Evolutionary conservation across 1,139 yeast genomes (phyloP).

Genomic region (Meyerozyma smithsonii): DNA sequence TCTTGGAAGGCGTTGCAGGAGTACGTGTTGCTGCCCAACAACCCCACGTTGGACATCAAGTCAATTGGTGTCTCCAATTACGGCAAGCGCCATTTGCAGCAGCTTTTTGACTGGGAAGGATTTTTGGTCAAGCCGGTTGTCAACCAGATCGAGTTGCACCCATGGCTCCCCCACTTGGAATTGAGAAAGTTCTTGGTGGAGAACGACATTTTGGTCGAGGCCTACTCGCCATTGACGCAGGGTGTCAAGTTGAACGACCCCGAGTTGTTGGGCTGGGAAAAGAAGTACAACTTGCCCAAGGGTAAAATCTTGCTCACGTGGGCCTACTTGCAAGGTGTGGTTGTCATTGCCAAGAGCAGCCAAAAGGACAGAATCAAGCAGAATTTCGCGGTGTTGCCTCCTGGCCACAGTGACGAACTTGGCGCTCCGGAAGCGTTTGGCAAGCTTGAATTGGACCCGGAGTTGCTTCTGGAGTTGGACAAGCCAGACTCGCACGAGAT

Average conservation of each 20-base stretch:
- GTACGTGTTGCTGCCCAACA: slow-evolving; percentile 22
- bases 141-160: slow-evolving; percentile 51
- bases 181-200: slow-evolving; percentile 32
- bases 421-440: slow-evolving; percentile 23
- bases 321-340: slow-evolving; percentile 47
- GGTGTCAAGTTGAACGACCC: slow-evolving; percentile 54
- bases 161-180: slow-evolving; percentile 41
- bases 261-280: slow-evolving; percentile 28
- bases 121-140: slow-evolving; percentile 39
- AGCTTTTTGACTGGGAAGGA: slow-evolving; percentile 32
- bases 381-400: slow-evolving; percentile 32
- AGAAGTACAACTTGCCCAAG: slow-evolving; percentile 20
- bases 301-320: slow-evolving; percentile 35
- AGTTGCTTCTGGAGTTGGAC: slow-evolving; percentile 26
- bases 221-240: slow-evolving; percentile 67
- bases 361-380: slow-evolving; percentile 41
- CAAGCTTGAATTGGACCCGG: slow-evolving; percentile 30
- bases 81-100: slow-evolving; percentile 32
- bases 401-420: slow-evolving; percentile 20
- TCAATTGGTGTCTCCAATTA: slow-evolving; percentile 44
- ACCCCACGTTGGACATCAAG: slow-evolving; percentile 23
- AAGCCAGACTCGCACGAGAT: slow-evolving; percentile 31
- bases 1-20: slow-evolving; percentile 42
- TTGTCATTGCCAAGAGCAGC: slow-evolving; percentile 69
- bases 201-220: slow-evolving; percentile 37